Evolutionary conservation across 176 grass and related monocot species (phyloP).

Genomic region (Juncus inflexus): DNA sequence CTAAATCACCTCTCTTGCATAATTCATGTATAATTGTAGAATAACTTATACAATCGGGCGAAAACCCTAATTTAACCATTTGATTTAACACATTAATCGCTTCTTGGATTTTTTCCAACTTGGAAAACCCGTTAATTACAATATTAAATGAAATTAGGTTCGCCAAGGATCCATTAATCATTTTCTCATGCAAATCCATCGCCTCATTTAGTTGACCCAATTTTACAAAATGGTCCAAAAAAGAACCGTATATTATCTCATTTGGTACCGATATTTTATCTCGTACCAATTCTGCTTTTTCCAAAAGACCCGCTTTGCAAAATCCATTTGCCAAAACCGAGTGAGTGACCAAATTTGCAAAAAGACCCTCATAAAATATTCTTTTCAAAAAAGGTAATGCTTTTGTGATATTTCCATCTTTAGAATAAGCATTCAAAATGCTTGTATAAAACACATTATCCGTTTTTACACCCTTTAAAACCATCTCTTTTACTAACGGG

Average conservation of each 20-base stretch:
- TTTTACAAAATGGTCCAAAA: slow-evolving; percentile 59
- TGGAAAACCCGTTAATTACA: slow-evolving; percentile 61
- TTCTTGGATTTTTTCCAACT: slow-evolving; percentile 45
- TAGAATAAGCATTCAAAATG: slow-evolving; percentile 56
- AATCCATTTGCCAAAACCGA: slow-evolving; percentile 60
- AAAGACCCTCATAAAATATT: slow-evolving; percentile 41
- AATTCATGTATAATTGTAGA: slow-evolving; percentile 58
- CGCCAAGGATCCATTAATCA: slow-evolving; percentile 49
- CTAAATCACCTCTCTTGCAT: slow-evolving; percentile 42
- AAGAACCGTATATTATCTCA: slow-evolving; percentile 55
- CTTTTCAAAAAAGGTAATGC: slow-evolving; percentile 46
- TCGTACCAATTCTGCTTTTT: slow-evolving; percentile 54
- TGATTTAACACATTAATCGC: slow-evolving; percentile 40
- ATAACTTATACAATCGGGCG: slow-evolving; percentile 72
- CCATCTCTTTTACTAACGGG: slow-evolving; percentile 45
- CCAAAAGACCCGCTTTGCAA: slow-evolving; percentile 56
- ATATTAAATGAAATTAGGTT: slow-evolving; percentile 61
- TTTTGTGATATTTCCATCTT: slow-evolving; percentile 44
- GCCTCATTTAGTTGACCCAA: slow-evolving; percentile 51
- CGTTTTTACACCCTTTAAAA: slow-evolving; percentile 39
- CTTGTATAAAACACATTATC: slow-evolving; percentile 67
- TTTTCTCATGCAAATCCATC: slow-evolving; percentile 38
- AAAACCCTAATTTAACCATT: slow-evolving; percentile 37
- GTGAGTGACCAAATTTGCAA: slow-evolving; percentile 50
- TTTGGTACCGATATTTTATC: slow-evolving; percentile 41